Conservation (phyloP, 257 asterid genomes). For the Catharanthus roseus region DNA sequence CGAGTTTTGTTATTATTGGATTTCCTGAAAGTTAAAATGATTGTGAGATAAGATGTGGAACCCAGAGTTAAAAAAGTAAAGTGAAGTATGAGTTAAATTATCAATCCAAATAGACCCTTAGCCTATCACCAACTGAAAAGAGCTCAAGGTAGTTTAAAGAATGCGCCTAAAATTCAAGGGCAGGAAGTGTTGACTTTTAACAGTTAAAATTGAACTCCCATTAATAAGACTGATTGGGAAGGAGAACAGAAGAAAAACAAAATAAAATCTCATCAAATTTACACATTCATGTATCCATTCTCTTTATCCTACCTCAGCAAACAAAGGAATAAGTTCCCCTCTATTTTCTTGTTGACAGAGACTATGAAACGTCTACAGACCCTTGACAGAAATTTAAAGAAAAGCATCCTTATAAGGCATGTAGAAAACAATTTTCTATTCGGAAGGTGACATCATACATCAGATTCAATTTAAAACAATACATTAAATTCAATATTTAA, state of each 20-base stretch:
- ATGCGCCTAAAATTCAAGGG: not conserved
- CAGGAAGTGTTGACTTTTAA: not conserved
- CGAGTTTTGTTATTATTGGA: too few relatives aligned
- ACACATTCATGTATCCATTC: not conserved
- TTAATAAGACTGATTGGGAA: too few relatives aligned
- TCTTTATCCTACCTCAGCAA: not conserved
- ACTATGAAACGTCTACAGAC: not conserved
- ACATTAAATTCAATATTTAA: too few relatives aligned
- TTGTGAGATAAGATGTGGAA: too few relatives aligned
- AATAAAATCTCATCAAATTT: not conserved
- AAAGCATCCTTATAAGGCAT: not conserved
- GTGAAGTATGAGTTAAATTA: too few relatives aligned
- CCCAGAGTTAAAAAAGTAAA: too few relatives aligned
- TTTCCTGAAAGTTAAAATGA: too few relatives aligned
- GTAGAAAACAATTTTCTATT: not conserved
- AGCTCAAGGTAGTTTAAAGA: not conserved
- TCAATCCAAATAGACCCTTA: too few relatives aligned
- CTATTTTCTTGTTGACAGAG: not conserved
- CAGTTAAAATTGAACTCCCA: too few relatives aligned
- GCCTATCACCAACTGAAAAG: not conserved
- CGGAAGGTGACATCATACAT: too few relatives aligned
- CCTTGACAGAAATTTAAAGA: not conserved
- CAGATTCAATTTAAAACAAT: too few relatives aligned
- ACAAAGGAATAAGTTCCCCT: not conserved
- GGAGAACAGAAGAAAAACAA: too few relatives aligned